Evolutionary conservation across 768 basidiomycete genomes (phyloP), one percentile per base, ranked within the genome.

Genomic region (Termitomyces heimii): DNA sequence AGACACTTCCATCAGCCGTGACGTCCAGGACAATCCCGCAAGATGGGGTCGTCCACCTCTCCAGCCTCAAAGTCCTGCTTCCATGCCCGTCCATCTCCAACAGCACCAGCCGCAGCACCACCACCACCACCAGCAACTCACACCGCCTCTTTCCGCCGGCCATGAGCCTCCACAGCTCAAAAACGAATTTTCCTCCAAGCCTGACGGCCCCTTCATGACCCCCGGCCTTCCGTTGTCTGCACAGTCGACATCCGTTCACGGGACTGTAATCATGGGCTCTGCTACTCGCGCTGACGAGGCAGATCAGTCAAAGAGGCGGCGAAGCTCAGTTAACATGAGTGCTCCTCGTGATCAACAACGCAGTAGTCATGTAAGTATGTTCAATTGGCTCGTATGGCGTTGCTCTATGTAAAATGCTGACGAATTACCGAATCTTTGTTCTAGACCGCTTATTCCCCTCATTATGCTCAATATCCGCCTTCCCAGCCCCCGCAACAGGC

Each of bases 201-300:
- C 78, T 49, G 82, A 83, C 61, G 77, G 71, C 24, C 75, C 75
- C 29, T 83, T 83, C 66, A 62, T 75, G 35, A 78, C 77, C 24
- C 77, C 78, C 16, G 77, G 77, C 3, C 65, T 78, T 13, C 78
- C 78, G 26, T 64, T 78, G 26, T 79, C 78, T 10, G 77, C 75
- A 9, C 78, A 78, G 62, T 62, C 71, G 20, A 68, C 71, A 32
- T 71, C 76, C 2, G 66, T 74, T n/a, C 71, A 73, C 12, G 71
- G 65, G 16, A 70, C 74, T 28, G 69, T 75, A 31, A 76, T 64
- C 58, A 67, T 70, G 50, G 68, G 67, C 18, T 66, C 70, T 39
- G 62, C 62, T 26, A 66, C 68, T 37, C 75, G 77, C 43, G 69
- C 61, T 51, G 77, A 77, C 43, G 77, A 75, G 7, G 6, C 61